Percentiles rank a stretch among this genome's conserved stretches.
Evolutionary conservation across 345 rosid genomes (phyloP).

Genomic region (Arabidopsis suecica): DNA sequence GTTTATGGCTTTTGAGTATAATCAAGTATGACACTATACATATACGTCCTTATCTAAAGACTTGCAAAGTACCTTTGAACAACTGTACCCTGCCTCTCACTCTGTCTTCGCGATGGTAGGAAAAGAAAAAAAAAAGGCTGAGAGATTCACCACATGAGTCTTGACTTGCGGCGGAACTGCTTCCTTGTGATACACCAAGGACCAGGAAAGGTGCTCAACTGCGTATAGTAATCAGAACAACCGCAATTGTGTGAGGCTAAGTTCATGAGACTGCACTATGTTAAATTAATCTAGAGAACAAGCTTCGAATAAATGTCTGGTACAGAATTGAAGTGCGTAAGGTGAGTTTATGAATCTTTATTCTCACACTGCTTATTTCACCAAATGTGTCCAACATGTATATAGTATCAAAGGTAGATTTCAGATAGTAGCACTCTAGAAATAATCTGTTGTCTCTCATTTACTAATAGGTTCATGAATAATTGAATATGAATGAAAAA

Average conservation of each 20-base stretch:
- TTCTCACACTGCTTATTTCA: not conserved
- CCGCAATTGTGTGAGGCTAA: conserved; percentile 1
- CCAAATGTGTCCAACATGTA: conserved; percentile 1
- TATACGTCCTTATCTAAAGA: conserved; percentile 11
- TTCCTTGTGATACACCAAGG: conserved; percentile 83
- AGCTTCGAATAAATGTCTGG: not conserved
- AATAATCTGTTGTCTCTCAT: not conserved
- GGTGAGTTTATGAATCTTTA: conserved; percentile 5
- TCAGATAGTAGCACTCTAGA: conserved; percentile 10
- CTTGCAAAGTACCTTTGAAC: not conserved
- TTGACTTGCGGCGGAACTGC: conserved; percentile 66
- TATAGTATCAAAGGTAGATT: conserved; percentile 6
- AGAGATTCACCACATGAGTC: conserved; percentile 62
- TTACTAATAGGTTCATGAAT: not conserved
- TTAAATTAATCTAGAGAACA: not conserved
- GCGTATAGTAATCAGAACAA: conserved; percentile 30
- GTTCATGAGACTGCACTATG: not conserved
- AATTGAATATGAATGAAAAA: not conserved
- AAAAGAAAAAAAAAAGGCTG: not conserved
- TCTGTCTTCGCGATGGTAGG: not conserved
- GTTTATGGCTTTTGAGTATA: conserved; percentile 5
- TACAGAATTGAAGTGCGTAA: not conserved
- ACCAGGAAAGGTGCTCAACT: conserved; percentile 87
- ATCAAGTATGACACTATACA: conserved; percentile 23
- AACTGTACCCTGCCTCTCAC: conserved; percentile 4